Evolutionary conservation across 306 rosid species (phyloP), one percentile per base, ranked within the genome.

Genomic region (Castanea sativa): DNA sequence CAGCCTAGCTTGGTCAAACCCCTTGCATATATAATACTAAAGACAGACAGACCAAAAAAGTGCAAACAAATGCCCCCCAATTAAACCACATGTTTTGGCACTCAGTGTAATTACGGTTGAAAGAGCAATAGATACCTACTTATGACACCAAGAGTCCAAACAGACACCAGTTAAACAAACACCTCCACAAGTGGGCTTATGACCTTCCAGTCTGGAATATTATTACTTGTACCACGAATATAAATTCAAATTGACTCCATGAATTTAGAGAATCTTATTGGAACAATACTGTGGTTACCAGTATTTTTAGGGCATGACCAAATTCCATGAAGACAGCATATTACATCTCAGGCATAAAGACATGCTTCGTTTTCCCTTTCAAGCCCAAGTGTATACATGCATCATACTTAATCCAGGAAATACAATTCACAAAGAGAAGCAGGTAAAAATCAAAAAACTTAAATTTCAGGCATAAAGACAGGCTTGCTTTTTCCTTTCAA

Each of bases 391-490:
- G 49, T 41, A 5, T 20, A 30, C 9, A 58, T 49, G 38, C 45
- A 30, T 11, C 59, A 30, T 45, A 72, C 71, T 56, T 56, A 30
- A 80, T 30, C 41, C 29, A 55, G 73, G 71, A 57, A 11, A 13
- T 33, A 53, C 63, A 57, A 69, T 19, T n/a, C 55, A 21, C 35
- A 82, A 74, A 16, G 15, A 64, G 67, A 12, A 25, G 27, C n/a
- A 2, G 32, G 38, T 20, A 57, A 73, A 57, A 83, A 73, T 69
- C 73, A 79, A 13, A 60, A 82, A 76, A 3, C 41, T 25, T 25
- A 25, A 25, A 25, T 25, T 25, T 25, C 27, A 25, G 27, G 27
- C 27, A 25, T 25, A 25, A 25, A 25, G 27, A 25, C 27, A 25
- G 27, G 27, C 27, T 25, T 25, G 27, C 27, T 0, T 25, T 25